These are phyloP conservation scores for Lolium perenne DNA, from an alignment of 176 grass and related monocot species.

Conservation along the genomic window DNA sequence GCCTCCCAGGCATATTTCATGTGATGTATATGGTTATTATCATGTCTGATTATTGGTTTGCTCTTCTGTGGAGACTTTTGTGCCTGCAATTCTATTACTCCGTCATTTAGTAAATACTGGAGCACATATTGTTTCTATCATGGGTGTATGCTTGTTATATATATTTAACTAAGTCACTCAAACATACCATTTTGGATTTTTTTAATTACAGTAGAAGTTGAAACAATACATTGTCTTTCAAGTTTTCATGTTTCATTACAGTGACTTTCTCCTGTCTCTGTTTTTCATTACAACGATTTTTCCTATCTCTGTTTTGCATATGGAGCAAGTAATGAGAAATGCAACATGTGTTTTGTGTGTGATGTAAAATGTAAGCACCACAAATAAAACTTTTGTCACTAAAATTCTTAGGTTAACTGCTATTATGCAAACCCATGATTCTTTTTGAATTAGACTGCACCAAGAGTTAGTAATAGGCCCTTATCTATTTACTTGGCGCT, in stretches of 20 bases:
- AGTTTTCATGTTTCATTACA: background rate
- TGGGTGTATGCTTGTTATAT: background rate
- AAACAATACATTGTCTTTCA: background rate
- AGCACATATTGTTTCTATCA: conserved; percentile 1
- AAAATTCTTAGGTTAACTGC: conserved; percentile 1
- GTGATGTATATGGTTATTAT: background rate
- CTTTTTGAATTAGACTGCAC: background rate
- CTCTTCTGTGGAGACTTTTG: background rate
- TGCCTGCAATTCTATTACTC: background rate
- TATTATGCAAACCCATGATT: background rate
- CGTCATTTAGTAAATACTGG: background rate
- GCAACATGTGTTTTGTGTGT: background rate
- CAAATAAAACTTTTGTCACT: background rate
- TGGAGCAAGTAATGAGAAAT: background rate
- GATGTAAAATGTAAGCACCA: background rate
- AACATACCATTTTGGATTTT: background rate
- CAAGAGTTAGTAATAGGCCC: background rate
- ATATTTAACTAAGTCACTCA: background rate
- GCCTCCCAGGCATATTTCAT: background rate
- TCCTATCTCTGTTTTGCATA: background rate
- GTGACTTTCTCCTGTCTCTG: background rate
- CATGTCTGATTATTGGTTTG: background rate
- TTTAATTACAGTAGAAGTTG: background rate
- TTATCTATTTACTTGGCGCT: background rate
- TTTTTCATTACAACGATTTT: background rate